These are phyloP conservation scores for Plectranthus barbatus DNA, from an alignment of 257 asterid species.

Conservation along the genomic window DNA sequence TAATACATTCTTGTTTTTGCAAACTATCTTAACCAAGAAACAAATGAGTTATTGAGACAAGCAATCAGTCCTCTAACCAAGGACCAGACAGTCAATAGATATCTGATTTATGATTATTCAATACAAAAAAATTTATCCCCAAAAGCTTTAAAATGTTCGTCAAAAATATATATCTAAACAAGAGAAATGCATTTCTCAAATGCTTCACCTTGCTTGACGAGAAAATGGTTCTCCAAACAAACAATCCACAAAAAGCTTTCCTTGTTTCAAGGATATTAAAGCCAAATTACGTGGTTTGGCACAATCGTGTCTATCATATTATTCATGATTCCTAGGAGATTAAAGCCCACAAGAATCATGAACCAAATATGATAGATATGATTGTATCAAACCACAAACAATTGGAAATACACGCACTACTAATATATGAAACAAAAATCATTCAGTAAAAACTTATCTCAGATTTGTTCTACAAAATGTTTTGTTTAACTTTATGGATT, in stretches of 20 bases:
- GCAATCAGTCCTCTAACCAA: neutral
- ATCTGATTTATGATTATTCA: neutral
- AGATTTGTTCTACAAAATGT: neutral
- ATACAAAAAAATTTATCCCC: neutral
- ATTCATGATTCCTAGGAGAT: neutral
- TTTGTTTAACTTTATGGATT: neutral
- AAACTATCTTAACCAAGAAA: conserved; percentile 1
- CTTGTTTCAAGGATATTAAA: neutral
- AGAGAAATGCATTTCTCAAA: neutral
- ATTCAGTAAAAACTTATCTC: neutral
- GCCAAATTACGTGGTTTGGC: neutral
- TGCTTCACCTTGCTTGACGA: neutral
- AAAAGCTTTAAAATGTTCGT: neutral
- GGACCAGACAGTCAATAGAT: neutral
- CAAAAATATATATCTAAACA: neutral
- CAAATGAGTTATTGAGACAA: conserved; percentile 6
- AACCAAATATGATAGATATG: neutral
- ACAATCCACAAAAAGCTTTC: neutral
- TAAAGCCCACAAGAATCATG: neutral
- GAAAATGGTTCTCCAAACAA: neutral
- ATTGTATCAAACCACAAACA: neutral
- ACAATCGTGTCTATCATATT: too few relatives aligned
- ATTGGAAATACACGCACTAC: too few relatives aligned
- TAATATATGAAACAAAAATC: too few relatives aligned
- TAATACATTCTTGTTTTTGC: conserved; percentile 1